Conservation (phyloP, 495 filamentous ascomycete genomes). For the Penicillium fimorum region DNA sequence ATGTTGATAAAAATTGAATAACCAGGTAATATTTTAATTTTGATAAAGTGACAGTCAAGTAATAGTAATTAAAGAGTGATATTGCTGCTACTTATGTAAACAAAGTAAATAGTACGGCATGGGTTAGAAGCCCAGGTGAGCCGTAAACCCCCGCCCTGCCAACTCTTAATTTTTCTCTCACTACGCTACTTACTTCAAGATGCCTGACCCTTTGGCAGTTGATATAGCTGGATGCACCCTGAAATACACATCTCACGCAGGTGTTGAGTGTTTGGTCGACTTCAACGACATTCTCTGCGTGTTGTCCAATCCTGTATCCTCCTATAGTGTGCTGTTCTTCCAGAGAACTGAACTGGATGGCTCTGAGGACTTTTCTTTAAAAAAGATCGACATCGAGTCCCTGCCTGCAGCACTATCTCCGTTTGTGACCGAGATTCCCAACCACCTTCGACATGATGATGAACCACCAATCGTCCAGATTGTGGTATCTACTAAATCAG, state of each 20-base stretch:
- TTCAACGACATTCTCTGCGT: conserved; percentile 34
- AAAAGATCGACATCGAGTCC: conserved; percentile 16
- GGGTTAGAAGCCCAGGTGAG: background rate
- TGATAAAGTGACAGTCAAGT: background rate
- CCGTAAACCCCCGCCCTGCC: conserved; percentile 1
- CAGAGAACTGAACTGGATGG: conserved; percentile 3
- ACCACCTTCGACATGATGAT: conserved; percentile 21
- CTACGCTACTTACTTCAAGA: background rate
- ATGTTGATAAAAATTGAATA: background rate
- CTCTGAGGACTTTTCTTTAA: conserved; percentile 9
- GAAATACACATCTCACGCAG: conserved; percentile 18
- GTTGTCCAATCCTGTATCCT: conserved; percentile 10
- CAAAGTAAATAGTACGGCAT: background rate
- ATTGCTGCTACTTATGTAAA: background rate
- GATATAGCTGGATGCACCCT: conserved; percentile 15
- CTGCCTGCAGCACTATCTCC: conserved; percentile 22
- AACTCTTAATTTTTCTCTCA: background rate
- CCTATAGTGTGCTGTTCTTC: conserved; percentile 30
- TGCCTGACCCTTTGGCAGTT: conserved; percentile 1
- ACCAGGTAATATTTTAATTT: background rate
- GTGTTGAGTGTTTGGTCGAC: conserved; percentile 20
- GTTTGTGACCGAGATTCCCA: conserved; percentile 23
- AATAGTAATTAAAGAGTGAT: background rate
- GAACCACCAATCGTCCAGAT: conserved; percentile 50
- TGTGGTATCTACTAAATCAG: conserved; percentile 72